Evolutionary conservation across 208 protist genomes (phyloP).

Genomic region (Leishmania aethiopica): DNA sequence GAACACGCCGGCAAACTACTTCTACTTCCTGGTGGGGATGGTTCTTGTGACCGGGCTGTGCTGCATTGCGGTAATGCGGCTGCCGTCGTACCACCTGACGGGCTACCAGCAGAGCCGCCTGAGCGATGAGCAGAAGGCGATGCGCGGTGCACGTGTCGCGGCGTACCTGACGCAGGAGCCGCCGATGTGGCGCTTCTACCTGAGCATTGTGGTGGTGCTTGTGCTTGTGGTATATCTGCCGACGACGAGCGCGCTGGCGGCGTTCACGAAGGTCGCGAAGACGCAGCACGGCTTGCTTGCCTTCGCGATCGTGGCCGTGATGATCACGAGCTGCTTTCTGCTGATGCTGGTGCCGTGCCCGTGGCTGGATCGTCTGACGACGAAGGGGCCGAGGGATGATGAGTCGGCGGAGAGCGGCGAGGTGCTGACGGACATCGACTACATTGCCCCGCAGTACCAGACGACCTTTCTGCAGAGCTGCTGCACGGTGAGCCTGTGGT

Average conservation of each 20-base stretch:
- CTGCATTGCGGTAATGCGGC: conserved; percentile 38
- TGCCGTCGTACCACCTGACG: conserved; percentile 69
- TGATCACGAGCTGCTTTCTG: conserved; percentile 24
- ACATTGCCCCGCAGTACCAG: conserved; percentile 69
- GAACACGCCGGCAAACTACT: conserved; percentile 33
- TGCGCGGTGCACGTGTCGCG: conserved; percentile 17
- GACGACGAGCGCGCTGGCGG: conserved; percentile 37
- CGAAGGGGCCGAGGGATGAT: neutral
- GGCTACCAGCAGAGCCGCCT: conserved; percentile 42
- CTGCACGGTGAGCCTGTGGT: conserved; percentile 56
- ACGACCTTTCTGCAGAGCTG: conserved; percentile 51
- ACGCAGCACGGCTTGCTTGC: neutral
- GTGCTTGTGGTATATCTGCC: conserved; percentile 67
- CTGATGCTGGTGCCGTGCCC: conserved; percentile 33
- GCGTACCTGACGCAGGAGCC: conserved; percentile 62
- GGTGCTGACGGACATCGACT: conserved; percentile 58
- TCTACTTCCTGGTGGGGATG: conserved; percentile 60
- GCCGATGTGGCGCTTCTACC: conserved; percentile 54
- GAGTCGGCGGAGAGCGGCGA: neutral
- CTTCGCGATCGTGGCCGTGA: conserved; percentile 47
- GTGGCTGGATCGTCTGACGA: conserved; percentile 16
- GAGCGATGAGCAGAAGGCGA: conserved; percentile 25
- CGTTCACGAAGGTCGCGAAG: conserved; percentile 35
- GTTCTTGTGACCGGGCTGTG: conserved; percentile 29
- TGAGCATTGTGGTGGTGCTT: conserved; percentile 48